Conservation (phyloP, 495 filamentous ascomycete species). For the Aspergillus kassunensis region DNA sequence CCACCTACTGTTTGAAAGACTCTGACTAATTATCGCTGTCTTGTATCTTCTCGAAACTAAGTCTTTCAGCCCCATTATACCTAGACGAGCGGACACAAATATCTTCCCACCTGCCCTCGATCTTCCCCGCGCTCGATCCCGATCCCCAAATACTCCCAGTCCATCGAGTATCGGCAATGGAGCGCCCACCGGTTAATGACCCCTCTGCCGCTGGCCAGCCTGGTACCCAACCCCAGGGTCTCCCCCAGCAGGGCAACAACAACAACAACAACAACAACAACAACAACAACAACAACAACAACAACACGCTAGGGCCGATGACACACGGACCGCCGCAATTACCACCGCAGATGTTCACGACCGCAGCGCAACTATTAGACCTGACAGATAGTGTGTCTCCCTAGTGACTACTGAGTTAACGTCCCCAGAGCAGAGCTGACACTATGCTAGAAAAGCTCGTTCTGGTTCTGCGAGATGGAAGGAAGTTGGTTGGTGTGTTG, state of each 20-base stretch:
- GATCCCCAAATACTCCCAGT: not conserved
- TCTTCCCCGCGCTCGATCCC: conserved; percentile 7
- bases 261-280: too few relatives aligned
- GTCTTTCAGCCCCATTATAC: too few relatives aligned
- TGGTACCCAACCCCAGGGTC: conserved; percentile 27
- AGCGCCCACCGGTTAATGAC: conserved; percentile 41
- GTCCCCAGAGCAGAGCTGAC: not conserved
- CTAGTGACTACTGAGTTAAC: not conserved
- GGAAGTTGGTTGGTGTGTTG: conserved; percentile 87
- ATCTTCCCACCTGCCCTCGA: conserved; percentile 3
- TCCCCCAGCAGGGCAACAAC: conserved; percentile 23
- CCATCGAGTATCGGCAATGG: conserved; percentile 23
- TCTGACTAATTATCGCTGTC: too few relatives aligned
- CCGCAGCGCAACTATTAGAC: conserved; percentile 88
- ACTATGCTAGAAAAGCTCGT: conserved; percentile 75
- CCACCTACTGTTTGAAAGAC: too few relatives aligned
- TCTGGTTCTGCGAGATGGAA: conserved; percentile 82
- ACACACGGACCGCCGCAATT: conserved; percentile 46
- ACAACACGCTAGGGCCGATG: conserved; percentile 19
- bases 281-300: too few relatives aligned
- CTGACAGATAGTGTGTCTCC: conserved; percentile 80
- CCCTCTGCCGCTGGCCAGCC: conserved; percentile 28
- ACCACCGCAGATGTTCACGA: conserved; percentile 91
- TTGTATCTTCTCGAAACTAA: too few relatives aligned
- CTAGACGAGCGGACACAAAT: too few relatives aligned